Percentiles rank a stretch among this genome's conserved stretches.
Evolutionary conservation across 257 asterid species (phyloP).

Genomic region (Solanum virginianum): DNA sequence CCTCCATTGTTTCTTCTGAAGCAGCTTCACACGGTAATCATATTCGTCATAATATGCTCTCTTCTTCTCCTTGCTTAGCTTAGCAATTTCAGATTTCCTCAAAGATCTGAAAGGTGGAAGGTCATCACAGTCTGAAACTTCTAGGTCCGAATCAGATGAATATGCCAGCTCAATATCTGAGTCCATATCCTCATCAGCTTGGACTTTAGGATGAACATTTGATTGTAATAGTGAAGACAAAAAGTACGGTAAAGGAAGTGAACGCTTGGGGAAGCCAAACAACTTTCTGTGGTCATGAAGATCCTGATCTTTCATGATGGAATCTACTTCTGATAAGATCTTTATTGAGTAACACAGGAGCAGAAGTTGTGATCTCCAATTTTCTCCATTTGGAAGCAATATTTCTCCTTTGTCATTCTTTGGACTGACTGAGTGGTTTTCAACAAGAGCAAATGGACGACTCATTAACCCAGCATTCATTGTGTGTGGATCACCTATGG

Average conservation of each 20-base stretch:
- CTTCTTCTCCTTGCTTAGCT: slow-evolving; percentile 61
- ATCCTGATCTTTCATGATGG: slow-evolving; percentile 8
- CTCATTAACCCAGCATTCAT: slow-evolving; percentile 8
- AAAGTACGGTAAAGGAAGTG: slow-evolving; percentile 15
- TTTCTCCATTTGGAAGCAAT: slow-evolving; percentile 25
- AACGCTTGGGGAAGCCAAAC: slow-evolving; percentile 14
- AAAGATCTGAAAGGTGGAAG: slow-evolving; percentile 94
- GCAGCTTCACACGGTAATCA: slow-evolving; percentile 88
- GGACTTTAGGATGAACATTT: slow-evolving; percentile 36
- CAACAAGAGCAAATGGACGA: slow-evolving; percentile 47
- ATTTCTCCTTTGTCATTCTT: slow-evolving; percentile 13
- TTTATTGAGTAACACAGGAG: slow-evolving; percentile 55
- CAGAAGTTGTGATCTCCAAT: slow-evolving; percentile 50
- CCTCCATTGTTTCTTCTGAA: slow-evolving; percentile 86
- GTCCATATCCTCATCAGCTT: slow-evolving; percentile 10
- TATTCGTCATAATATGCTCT: slow-evolving; percentile 87
- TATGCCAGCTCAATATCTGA: slow-evolving; percentile 16
- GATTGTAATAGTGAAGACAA: slow-evolving; percentile 28
- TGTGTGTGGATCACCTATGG: slow-evolving; percentile 12
- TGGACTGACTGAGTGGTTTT: slow-evolving; percentile 20
- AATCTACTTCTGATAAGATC: slow-evolving; percentile 38
- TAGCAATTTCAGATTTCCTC: slow-evolving; percentile 56
- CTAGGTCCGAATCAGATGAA: slow-evolving; percentile 8
- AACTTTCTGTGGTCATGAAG: slow-evolving; percentile 29
- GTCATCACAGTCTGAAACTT: slow-evolving; percentile 36